Conservation (phyloP, 306 rosid genomes). For the Malus asiatica region DNA sequence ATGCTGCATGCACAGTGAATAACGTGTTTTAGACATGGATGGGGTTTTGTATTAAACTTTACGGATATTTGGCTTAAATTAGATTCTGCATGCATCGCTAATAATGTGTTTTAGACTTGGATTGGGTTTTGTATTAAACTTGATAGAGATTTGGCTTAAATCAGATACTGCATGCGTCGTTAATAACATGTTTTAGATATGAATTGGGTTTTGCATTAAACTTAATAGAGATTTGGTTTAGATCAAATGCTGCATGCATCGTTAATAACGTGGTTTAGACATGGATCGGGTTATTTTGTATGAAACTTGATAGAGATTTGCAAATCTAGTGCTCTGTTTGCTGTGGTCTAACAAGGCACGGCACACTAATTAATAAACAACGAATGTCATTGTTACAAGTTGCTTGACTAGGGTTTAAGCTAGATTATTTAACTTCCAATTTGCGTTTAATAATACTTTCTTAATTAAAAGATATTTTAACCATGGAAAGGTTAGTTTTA, state of each 20-base stretch:
- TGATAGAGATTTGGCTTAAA: too few relatives aligned
- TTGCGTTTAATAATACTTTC: neutral
- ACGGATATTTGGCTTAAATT: too few relatives aligned
- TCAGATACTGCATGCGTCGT: too few relatives aligned
- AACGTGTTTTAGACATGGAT: too few relatives aligned
- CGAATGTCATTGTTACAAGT: neutral
- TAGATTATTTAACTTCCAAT: neutral
- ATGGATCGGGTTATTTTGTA: neutral
- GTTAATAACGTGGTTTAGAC: too few relatives aligned
- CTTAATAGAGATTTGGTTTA: neutral
- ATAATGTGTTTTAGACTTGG: too few relatives aligned
- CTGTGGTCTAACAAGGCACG: neutral
- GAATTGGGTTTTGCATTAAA: neutral
- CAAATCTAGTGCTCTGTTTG: slow-evolving; percentile 1
- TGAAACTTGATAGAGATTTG: neutral
- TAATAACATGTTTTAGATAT: neutral
- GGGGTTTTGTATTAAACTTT: too few relatives aligned
- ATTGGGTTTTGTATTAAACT: too few relatives aligned
- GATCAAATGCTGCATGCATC: too few relatives aligned
- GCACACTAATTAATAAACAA: too few relatives aligned
- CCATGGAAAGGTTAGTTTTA: neutral
- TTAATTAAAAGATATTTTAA: neutral
- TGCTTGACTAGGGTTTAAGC: neutral
- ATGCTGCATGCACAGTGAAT: too few relatives aligned
- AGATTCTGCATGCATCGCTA: too few relatives aligned